Base-by-base conservation (phyloP, 305 asterid species). In the Fraxinus nigra region DNA sequence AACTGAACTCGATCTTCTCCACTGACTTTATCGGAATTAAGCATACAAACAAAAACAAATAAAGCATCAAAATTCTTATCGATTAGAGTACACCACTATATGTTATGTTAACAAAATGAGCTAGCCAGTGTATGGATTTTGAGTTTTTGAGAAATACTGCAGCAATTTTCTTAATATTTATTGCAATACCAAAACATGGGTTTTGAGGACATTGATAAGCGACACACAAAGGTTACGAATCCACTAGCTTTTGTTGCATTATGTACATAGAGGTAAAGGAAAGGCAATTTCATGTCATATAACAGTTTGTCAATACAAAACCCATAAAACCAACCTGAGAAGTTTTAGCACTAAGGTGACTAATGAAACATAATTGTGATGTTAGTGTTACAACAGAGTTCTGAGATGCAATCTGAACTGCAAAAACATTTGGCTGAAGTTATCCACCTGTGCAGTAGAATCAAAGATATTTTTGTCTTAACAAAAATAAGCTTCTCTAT, bases 1-100 rank as follows among this genome's bases (percentile, higher is more conserved):
- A 93, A 93, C 85, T 92, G 96, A 85, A 90, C 79, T 78, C 99
- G 93, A 85, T 95, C 98, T 30, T 92, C 97, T 89, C 99, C 99
- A 85, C 95, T 88, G 89, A 95, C 99, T 95, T 88, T 35, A 92
- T 83, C 82, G 73, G 75, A 84, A 86, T 85, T 74, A 78, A 84
- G 80, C 38, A 80, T 79, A 76, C 81, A 87, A 74, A 84, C 28
- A 82, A 51, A 46, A 48, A 46, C 59, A 7, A 28, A 80, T 67
- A 73, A 37, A 38, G 78, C 16, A 76, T 54, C 30, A 77, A 70
- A 77, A 1, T 20, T 63, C 33, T 63, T 63, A 63, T 24, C 11
- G 0, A 63, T 63, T 63, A 63, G 33, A 24, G 16, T 30, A 69
- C 20, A 70, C 33, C 75, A 86, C n/a, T 76, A 40, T 18, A 73